These are phyloP conservation scores for Penicillium glabrum DNA, from an alignment of 2,329 filamentous ascomycete genomes.

Conservation along the genomic window DNA sequence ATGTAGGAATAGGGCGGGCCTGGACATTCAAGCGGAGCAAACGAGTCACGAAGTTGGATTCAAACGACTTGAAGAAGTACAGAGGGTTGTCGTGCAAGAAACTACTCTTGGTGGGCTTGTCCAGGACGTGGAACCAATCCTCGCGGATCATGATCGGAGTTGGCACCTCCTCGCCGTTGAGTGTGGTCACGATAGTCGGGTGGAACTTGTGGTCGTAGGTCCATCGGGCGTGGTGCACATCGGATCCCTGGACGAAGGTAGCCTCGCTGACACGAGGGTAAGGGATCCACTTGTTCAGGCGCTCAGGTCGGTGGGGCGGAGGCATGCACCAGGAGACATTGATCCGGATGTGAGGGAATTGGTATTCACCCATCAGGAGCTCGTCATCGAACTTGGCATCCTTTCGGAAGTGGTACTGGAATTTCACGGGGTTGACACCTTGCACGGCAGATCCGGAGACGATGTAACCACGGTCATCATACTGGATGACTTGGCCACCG, in stretches of 20 bases:
- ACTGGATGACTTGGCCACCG: slow-evolving; percentile 1
- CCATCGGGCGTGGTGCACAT: background rate
- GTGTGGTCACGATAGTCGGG: background rate
- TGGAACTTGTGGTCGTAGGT: slow-evolving; percentile 5
- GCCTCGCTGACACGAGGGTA: slow-evolving; percentile 3
- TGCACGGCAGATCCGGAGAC: slow-evolving; percentile 1
- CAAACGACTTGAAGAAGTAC: slow-evolving; percentile 2
- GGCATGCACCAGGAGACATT: slow-evolving; percentile 3
- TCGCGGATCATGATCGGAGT: slow-evolving; percentile 2
- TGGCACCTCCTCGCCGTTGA: background rate
- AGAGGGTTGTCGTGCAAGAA: slow-evolving; percentile 2
- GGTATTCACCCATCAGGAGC: slow-evolving; percentile 2
- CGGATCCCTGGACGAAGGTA: background rate
- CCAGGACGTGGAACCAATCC: slow-evolving; percentile 4
- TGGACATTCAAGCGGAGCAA: background rate
- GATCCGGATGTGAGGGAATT: slow-evolving; percentile 2
- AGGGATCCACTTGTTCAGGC: slow-evolving; percentile 3
- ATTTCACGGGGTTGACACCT: slow-evolving; percentile 1
- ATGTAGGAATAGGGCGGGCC: background rate
- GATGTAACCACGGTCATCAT: slow-evolving; percentile 2
- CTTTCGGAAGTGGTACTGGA: slow-evolving; percentile 1
- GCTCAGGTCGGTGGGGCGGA: slow-evolving; percentile 1
- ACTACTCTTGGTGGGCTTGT: slow-evolving; percentile 1
- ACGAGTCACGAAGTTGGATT: background rate
- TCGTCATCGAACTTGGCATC: slow-evolving; percentile 3